Evolutionary conservation across 805 yeast genomes (phyloP), one percentile per base, ranked within the genome.

Genomic region (Candida quercuum): DNA sequence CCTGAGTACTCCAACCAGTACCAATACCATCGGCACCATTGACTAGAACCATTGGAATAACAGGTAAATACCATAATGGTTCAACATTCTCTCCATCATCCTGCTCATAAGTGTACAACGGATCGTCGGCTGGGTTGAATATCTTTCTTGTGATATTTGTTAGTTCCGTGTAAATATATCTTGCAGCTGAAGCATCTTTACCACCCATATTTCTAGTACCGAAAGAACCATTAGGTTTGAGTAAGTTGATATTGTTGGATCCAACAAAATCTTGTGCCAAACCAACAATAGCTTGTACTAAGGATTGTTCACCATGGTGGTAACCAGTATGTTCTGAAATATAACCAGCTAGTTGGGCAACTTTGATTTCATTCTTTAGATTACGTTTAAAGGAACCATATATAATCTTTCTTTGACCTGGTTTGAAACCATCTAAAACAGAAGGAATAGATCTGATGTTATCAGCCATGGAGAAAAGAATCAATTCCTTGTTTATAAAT

Each of bases 21-120:
- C 99, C 99, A 59, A 93, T 93, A 66, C 99, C 99, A 62, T 93
- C 99, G 8, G 91, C 73, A 40, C 99, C 99, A 56, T 93, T 93
- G 5, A 93, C 95, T 43, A 93, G 69, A n/a, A 93, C 57, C 86
- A 88, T 86, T 9, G 99, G 99, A 28, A 93, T 50, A n/a, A 93
- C 78, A 1, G 99, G 99, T 28, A 86, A 67, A 60, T 87, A 93
- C 88, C 94, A 87, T 51, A 86, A 88, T 0, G 99, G 99, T 59
- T 93, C 99, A 15, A 91, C 95, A 0, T 91, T 79, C 45, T 77
- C 81, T 51, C 87, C 98, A 64, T 93, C 99, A 57, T 89, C 99
- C 55, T 86, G 88, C 40, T 87, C 67, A 59, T 91, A 91, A 0
- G 70, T 73, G 49, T 81, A 76, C 33, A 93, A 63, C 1, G 89